Evolutionary conservation across 768 basidiomycete species (phyloP), one percentile per base, ranked within the genome.

Genomic region (Filobasidium floriforme): DNA sequence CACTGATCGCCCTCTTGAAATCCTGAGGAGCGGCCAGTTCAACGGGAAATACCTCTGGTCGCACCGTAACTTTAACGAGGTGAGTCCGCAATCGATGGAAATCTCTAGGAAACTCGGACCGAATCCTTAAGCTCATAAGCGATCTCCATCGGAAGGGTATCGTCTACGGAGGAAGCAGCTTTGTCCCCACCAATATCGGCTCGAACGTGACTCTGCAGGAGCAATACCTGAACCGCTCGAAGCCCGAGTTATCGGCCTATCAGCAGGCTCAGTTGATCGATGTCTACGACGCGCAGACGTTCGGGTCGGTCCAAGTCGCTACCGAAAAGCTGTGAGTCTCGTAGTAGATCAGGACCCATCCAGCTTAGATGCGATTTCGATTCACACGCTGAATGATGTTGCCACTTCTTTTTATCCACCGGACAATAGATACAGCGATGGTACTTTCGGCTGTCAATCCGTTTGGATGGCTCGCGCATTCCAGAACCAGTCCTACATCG

Each of bases 61-160:
- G 24, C 22, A 52, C 3, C 63, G 57, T 28, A 64, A 64, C 63
- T 64, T 26, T 41, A 64, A 64, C 41, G 63, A 64, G 41, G 63
- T 64, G 41, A 19, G 63, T 9, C 4, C 32, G 4, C n/a, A n/a
- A n/a, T n/a, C n/a, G n/a, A n/a, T n/a, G n/a, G n/a, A n/a, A n/a
- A n/a, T n/a, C n/a, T n/a, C n/a, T n/a, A n/a, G n/a, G n/a, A n/a
- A n/a, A n/a, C n/a, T n/a, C n/a, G n/a, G n/a, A n/a, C n/a, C n/a
- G n/a, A n/a, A n/a, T n/a, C n/a, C n/a, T n/a, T n/a, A n/a, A 18
- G 28, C 43, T 24, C 15, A 26, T n/a, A 32, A 7, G n/a, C 18
- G 14, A 22, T 7, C 14, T 40, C 1, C 29, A 2, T 55, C 1
- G 1, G 7, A 12, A 64, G 63, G 63, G 63, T 12, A 28, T 57